Percentiles rank a stretch among this genome's conserved stretches.
Evolutionary conservation across 139 green algal genomes (phyloP).

Genomic region (Nannochloris sp.): DNA sequence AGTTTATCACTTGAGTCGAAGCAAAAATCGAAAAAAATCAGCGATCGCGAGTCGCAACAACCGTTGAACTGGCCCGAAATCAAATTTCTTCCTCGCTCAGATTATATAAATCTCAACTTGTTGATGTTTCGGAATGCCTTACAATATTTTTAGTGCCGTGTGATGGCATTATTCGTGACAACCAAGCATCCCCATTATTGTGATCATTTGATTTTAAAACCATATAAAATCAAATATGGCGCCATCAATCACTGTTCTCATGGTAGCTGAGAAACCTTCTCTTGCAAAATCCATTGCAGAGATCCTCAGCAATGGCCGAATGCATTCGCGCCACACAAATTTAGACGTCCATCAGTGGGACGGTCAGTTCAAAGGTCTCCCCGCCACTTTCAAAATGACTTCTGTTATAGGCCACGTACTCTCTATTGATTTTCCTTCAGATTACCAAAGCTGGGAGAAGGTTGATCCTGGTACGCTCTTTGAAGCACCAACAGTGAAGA

Average conservation of each 20-base stretch:
- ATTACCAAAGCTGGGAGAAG: conserved; percentile 77
- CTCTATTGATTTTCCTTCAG: conserved; percentile 73
- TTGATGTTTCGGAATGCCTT: too few relatives aligned
- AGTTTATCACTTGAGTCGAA: too few relatives aligned
- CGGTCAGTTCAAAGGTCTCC: conserved; percentile 49
- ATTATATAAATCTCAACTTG: too few relatives aligned
- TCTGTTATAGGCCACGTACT: conserved; percentile 63
- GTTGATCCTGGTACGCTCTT: conserved; percentile 78
- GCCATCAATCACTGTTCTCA: conserved; percentile 57
- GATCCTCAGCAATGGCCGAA: conserved; percentile 56
- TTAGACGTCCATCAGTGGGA: conserved; percentile 77
- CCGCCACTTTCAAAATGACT: conserved; percentile 63
- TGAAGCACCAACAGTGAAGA: conserved; percentile 64
- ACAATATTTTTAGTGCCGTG: too few relatives aligned
- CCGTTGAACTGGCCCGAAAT: too few relatives aligned
- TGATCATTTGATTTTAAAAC: too few relatives aligned
- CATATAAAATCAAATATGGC: too few relatives aligned
- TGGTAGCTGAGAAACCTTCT: conserved; percentile 85
- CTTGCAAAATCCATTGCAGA: conserved; percentile 65
- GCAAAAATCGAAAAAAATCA: too few relatives aligned
- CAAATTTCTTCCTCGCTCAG: too few relatives aligned
- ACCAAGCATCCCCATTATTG: too few relatives aligned
- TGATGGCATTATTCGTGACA: too few relatives aligned
- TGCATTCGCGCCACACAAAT: conserved; percentile 26
- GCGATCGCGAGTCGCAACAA: too few relatives aligned